Percentiles rank a stretch among this genome's conserved stretches.
phyloP scores from a whole-genome alignment of 1,284 basidiomycete genomes.

The Fomitopsis betulina region DNA sequence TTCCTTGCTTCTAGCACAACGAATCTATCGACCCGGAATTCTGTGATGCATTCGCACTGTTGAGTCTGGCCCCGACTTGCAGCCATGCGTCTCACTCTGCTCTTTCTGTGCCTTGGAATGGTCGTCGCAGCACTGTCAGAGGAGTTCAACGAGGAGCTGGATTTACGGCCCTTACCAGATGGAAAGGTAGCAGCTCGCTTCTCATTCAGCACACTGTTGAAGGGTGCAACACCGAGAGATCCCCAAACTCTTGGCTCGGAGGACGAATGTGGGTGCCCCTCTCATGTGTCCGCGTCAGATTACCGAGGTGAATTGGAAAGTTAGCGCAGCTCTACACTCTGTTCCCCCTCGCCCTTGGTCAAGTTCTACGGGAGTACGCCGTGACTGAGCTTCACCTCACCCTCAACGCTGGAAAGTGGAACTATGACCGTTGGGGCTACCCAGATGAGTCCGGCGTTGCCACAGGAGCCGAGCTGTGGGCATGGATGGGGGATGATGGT shows the following conservation, averaged over 20 bases:
- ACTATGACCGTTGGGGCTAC: constrained; percentile 81
- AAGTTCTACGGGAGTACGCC: constrained; percentile 80
- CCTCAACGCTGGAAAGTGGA: constrained; percentile 89
- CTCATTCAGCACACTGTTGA: constrained; percentile 69
- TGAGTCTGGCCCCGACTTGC: too few species aligned
- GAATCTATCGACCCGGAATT: too few species aligned
- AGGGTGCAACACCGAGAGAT: constrained; percentile 47
- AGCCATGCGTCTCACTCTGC: not conserved
- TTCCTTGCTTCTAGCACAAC: too few species aligned
- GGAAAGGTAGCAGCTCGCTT: constrained; percentile 86
- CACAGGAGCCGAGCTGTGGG: constrained; percentile 86
- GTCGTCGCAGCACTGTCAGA: constrained; percentile 26
- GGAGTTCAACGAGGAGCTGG: constrained; percentile 67
- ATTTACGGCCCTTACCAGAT: constrained; percentile 73
- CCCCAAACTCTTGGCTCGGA: constrained; percentile 43
- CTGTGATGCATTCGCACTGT: too few species aligned
- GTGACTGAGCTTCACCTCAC: constrained; percentile 85
- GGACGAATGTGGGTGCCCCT: constrained; percentile 44
- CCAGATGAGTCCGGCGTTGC: constrained; percentile 75
- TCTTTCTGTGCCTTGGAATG: not conserved
- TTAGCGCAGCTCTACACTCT: constrained; percentile 78
- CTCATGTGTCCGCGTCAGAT: not conserved
- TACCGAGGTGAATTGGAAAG: not conserved
- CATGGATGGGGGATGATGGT: constrained; percentile 73
- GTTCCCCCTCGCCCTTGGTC: constrained; percentile 82